Percentiles rank a stretch among this genome's conserved stretches.
phyloP scores from a whole-genome alignment of 225 moss, liverwort and hornwort species.

The Pseudoscleropodium purum region DNA sequence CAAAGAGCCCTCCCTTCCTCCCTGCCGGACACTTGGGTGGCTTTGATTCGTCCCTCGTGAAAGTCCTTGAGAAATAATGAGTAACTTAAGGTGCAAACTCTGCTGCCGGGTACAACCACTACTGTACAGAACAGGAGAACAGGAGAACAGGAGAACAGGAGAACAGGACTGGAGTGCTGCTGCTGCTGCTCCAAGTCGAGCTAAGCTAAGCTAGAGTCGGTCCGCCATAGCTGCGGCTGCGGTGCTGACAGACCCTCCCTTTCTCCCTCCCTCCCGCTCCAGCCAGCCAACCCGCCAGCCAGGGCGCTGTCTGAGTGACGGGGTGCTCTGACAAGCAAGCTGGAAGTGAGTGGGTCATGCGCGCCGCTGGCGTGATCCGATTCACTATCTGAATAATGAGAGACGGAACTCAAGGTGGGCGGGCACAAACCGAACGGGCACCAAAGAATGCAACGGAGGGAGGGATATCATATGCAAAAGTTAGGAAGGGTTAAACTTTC shows the following conservation, averaged over 20 bases:
- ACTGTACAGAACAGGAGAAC: neutral
- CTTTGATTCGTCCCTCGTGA: too few species aligned
- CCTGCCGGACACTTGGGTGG: too few species aligned
- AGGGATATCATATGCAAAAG: too few species aligned
- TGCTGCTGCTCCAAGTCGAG: neutral
- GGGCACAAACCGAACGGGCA: too few species aligned
- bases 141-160: neutral
- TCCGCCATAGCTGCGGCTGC: neutral
- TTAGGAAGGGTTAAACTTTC: too few species aligned
- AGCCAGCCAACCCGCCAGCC: neutral
- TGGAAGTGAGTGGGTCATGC: neutral
- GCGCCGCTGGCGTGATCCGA: neutral
- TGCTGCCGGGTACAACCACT: neutral
- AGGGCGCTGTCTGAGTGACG: neutral
- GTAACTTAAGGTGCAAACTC: neutral
- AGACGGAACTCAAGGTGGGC: neutral
- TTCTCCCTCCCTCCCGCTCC: neutral
- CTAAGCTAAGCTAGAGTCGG: neutral
- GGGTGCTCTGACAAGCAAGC: neutral
- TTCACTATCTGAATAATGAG: neutral
- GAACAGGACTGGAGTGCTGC: neutral
- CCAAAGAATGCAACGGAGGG: too few species aligned
- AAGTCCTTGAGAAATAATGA: neutral
- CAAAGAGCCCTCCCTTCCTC: too few species aligned
- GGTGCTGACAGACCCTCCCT: neutral